Base-by-base conservation (phyloP, 768 basidiomycete genomes). In the Amanita pallidorosea region DNA sequence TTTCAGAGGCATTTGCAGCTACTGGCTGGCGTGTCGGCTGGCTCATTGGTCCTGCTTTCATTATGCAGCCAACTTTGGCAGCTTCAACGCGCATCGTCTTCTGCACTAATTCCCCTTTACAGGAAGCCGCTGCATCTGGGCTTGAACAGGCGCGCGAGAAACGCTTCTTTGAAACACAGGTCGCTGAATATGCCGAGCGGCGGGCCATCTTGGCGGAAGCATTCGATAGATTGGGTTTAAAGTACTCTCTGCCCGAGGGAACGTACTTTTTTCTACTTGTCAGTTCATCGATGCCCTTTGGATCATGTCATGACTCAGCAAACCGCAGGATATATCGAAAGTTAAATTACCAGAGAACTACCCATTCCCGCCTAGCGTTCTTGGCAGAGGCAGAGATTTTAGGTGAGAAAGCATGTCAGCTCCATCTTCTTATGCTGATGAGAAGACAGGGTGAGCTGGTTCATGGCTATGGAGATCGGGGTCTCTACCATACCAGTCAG, bases 1-100 rank as follows among this genome's bases (percentile, higher is more conserved):
- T 37, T 55, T 17, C 66, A 94, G 92, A 97, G 73, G 82, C 91
- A 5, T 99, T 99, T 66, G 88, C 93, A 12, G 90, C 91, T 4
- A 99, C 95, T 2, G 95, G 96, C 22, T 98, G 93, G 94, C 85
- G 95, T 52, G 80, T 98, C 44, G 95, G 96, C 55, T 98, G 94
- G 94, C 78, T 95, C 7, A 85, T 98, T 58, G 96, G 85, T 15
- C 91, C 93, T 7, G 60, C 76, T 25, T 82, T 78, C 36, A 85
- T 98, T 59, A 87, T 94, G 49, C 70, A 72, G 41, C 91, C 95
- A 2, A 87, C 91, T 13, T 77, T 96, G 25, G 91, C 93, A 7
- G 95, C 91, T 5, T 81, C 80, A 45, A 95, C 94, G 0, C 85
- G 96, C 29, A 94, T 98, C 59, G 87, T 97, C 29, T 98, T 96